phyloP scores from a whole-genome alignment of 2,329 filamentous ascomycete species.

The Colletotrichum sp. region DNA sequence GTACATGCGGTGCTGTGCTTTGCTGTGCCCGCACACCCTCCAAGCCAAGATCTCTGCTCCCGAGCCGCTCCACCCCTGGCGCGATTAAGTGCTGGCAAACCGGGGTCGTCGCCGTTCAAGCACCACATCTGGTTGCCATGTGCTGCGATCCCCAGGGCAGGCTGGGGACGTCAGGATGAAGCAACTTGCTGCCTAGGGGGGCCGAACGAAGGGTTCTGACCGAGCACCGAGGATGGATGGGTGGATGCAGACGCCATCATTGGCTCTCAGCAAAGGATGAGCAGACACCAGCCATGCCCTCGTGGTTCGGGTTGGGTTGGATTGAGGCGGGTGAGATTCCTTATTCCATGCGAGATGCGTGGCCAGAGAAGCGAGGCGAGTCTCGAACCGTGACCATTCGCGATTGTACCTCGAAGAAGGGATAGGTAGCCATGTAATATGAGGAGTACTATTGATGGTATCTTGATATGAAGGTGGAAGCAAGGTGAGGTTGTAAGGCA shows the following conservation, averaged over 20 bases:
- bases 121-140: conserved; percentile 4
- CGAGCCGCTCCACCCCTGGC: neutral
- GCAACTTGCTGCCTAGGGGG: neutral
- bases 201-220: neutral
- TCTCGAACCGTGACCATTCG: neutral
- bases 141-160: neutral
- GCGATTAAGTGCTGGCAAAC: conserved; percentile 5
- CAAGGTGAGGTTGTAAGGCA: neutral
- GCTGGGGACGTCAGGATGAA: neutral
- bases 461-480: neutral
- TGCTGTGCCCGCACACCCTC: neutral
- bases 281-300: neutral
- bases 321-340: conserved; percentile 13
- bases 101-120: conserved; percentile 6
- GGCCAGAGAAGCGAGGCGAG: neutral
- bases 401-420: neutral
- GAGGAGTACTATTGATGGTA: neutral
- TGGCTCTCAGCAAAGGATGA: neutral
- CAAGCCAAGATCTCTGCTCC: conserved; percentile 5
- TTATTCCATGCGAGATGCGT: neutral
- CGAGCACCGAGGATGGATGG: neutral
- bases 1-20: neutral
- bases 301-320: neutral
- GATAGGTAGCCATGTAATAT: neutral
- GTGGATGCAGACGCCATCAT: neutral